Percentiles rank a stretch among this genome's conserved stretches.
These are phyloP conservation scores for Neofusicoccum cordaticola DNA, from an alignment of 2,329 filamentous ascomycete genomes.

Conservation along the genomic window DNA sequence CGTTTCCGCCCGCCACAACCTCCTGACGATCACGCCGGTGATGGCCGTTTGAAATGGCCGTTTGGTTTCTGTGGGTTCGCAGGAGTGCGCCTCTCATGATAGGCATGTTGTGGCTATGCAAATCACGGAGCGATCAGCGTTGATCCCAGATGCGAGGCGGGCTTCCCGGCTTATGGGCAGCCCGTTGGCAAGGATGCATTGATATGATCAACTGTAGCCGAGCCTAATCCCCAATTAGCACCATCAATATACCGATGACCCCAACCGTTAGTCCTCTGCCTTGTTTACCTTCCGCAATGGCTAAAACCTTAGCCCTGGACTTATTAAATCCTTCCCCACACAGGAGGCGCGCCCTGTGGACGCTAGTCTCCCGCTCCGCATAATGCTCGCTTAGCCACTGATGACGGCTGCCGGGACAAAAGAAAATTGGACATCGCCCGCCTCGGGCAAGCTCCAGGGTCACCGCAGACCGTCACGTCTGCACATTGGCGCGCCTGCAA, in stretches of 20 bases:
- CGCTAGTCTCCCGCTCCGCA: neutral
- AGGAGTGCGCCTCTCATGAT: neutral
- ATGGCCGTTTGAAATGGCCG: neutral
- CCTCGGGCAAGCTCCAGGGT: neutral
- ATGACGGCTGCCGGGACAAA: neutral
- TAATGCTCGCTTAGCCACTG: neutral
- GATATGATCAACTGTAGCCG: slow-evolving; percentile 1
- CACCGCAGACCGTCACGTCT: neutral
- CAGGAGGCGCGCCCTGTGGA: neutral
- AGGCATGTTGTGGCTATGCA: slow-evolving; percentile 3
- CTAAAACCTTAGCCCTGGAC: neutral
- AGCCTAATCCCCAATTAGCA: neutral
- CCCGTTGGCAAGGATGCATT: neutral
- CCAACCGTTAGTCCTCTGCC: neutral
- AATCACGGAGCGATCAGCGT: slow-evolving; percentile 5
- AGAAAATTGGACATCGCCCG: neutral
- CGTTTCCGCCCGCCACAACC: neutral
- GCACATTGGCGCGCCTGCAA: neutral
- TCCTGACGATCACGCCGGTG: slow-evolving; percentile 8
- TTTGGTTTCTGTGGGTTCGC: neutral
- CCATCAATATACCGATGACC: neutral
- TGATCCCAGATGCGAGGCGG: neutral
- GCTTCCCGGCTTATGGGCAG: slow-evolving; percentile 1
- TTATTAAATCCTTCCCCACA: neutral
- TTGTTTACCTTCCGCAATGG: neutral